Base-by-base conservation (phyloP, 2,329 filamentous ascomycete genomes). In the Exophiala viscosa region DNA sequence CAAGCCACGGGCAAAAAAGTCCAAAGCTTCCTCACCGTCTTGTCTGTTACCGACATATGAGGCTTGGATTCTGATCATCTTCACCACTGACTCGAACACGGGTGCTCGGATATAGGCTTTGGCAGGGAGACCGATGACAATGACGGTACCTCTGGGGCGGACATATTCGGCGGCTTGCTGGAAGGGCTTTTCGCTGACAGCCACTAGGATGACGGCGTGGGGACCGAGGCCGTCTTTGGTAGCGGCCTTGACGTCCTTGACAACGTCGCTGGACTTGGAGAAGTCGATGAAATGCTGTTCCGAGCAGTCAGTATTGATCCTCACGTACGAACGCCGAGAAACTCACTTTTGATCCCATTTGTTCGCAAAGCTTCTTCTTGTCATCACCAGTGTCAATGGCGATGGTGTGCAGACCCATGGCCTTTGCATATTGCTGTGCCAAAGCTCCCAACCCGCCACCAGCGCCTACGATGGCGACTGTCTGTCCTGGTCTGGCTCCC, bases 41-140 rank as follows among this genome's bases (percentile, higher is more conserved):
- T 87, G 84, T 62, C 92, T 83, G 77, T 95, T 96, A 52, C 92
- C 92, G 62, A 97, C 92, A 69, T 96, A 96, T 64, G 85, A 90
- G 55, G 91, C 91, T 77, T 88, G 88, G 78, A 97, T 96, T 64
- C 73, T 85, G 75, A 96, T 85, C 90, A 96, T 96, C 73, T 85
- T 80, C 67, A 92, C 79, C 58, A 96, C 92, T 6, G 87, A 89
- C 67, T 91, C 85, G 69, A 96, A 96, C 50, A 96, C 90, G 35
- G 90, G 88, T 1, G 91, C 90, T 63, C 81, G 82, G 60, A 96
- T 80, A 71, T 79, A 87, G 2, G 91, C 90, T 59, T 85, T 79
- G 34, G 88, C 86, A 4, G 92, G 92, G 20, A 96, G 78, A 66
- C 91, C 92, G 65, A 97, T 93, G 73, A 88, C 92, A 58, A 96